A percentile compares a stretch with the other conserved stretches of the same genome.
Conservation (phyloP, 2,329 filamentous ascomycete species). For the Arachnomyces sp. region DNA sequence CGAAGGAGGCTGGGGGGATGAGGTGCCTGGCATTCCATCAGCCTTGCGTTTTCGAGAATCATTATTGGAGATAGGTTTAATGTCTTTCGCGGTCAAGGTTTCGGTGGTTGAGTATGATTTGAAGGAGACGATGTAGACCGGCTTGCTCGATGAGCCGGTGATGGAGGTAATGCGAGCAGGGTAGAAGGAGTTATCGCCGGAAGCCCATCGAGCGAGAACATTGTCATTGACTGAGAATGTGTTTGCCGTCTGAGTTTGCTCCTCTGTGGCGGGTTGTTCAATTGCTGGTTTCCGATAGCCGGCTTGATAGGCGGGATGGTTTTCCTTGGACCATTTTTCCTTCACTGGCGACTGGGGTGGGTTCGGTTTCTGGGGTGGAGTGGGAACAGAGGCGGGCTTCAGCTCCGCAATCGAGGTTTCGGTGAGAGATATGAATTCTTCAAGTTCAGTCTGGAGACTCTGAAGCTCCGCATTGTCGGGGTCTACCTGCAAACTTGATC, state of each 20-base stretch:
- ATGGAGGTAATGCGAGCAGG: constrained; percentile 88
- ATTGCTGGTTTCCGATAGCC: constrained; percentile 41
- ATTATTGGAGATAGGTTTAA: constrained; percentile 64
- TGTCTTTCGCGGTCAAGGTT: constrained; percentile 72
- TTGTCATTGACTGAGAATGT: constrained; percentile 81
- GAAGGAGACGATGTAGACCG: constrained; percentile 92
- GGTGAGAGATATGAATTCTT: constrained; percentile 71
- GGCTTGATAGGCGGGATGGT: constrained; percentile 69
- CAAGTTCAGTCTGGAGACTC: constrained; percentile 70
- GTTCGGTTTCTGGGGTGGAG: constrained; percentile 32
- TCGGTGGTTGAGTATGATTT: constrained; percentile 78
- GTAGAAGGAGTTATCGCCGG: constrained; percentile 85
- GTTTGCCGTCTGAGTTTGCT: constrained; percentile 45
- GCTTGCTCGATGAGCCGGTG: constrained; percentile 82
- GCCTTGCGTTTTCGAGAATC: constrained; percentile 75
- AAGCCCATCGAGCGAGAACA: constrained; percentile 83
- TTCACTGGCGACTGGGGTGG: constrained; percentile 48
- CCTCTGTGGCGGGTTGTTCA: constrained; percentile 41
- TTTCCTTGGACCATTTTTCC: constrained; percentile 72
- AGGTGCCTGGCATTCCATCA: constrained; percentile 60
- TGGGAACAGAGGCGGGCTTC: constrained; percentile 50
- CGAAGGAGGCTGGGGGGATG: constrained; percentile 34
- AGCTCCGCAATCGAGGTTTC: constrained; percentile 76
- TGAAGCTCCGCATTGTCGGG: constrained; percentile 72
- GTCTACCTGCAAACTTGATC: constrained; percentile 68